Conservation (phyloP, 1,284 basidiomycete genomes). For the Boletus smithii region DNA sequence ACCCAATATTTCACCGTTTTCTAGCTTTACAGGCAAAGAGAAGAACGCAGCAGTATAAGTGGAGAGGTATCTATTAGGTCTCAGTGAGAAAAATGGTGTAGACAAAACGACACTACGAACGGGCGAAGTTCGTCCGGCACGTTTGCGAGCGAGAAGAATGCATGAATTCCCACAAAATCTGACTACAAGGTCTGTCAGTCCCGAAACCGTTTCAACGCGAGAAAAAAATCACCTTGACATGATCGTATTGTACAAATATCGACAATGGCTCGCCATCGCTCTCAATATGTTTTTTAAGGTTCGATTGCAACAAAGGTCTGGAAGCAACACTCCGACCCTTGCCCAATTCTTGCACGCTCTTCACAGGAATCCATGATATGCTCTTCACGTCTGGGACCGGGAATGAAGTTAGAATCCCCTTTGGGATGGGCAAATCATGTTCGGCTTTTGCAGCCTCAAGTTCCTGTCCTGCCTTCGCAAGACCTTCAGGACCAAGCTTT, state of each 20-base stretch:
- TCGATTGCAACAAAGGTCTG: conserved; percentile 27
- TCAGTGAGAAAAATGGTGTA: conserved; percentile 5
- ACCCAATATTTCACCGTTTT: conserved; percentile 65
- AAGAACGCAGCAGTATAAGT: conserved; percentile 89
- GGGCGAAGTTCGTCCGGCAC: conserved; percentile 74
- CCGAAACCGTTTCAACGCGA: conserved; percentile 3
- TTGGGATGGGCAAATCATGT: conserved; percentile 83
- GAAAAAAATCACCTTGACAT: conserved; percentile 63
- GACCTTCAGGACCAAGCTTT: conserved; percentile 76
- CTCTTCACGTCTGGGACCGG: conserved; percentile 84
- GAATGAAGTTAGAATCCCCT: conserved; percentile 78
- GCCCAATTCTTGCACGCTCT: conserved; percentile 69
- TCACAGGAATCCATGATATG: conserved; percentile 94
- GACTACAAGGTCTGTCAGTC: conserved; percentile 53
- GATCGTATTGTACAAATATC: conserved; percentile 91
- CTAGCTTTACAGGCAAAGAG: conserved; percentile 77
- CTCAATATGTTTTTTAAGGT: conserved; percentile 66
- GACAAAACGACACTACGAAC: conserved; percentile 42
- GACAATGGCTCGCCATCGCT: conserved; percentile 69
- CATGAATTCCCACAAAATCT: conserved; percentile 85
- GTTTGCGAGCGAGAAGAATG: conserved; percentile 72
- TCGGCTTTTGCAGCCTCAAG: conserved; percentile 84
- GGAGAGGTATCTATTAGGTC: conserved; percentile 60
- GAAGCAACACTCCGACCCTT: conserved; percentile 38
- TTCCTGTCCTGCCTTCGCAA: conserved; percentile 66